Base-by-base conservation (phyloP, 805 yeast species). In the Candida easanensis region DNA sequence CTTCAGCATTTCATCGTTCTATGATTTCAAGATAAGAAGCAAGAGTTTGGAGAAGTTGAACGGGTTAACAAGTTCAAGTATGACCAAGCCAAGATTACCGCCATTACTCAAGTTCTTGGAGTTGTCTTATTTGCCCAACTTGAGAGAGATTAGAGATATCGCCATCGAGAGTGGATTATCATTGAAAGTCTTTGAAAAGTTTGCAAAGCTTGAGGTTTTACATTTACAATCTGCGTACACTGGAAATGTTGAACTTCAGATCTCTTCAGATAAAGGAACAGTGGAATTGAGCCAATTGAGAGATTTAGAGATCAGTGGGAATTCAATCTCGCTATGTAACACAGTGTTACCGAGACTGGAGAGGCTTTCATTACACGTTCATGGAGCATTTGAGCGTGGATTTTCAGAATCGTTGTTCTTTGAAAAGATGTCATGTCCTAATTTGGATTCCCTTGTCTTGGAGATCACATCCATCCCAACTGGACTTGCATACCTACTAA, bases 161-260 rank as follows among this genome's bases (percentile, higher is more conserved):
- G 53, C 60, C 1, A 50, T 57, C 15, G 58, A 56, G 28, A 49
- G 52, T 33, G 61, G 60, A 1, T 3, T 41, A 1, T 38, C 44
- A 13, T 31, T 57, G 13, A 36, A 49, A 27, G 38, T 56, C 16
- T 57, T 57, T 46, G 54, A 49, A 17, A 40, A 33, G 13, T 57
- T 49, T 23, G 16, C 25, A 6, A 33, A 43, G 11, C 36, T 57
- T 31, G 44, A 49, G 14, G 28, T 22, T 2, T 30, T 57, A 15
- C 41, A 46, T 11, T 32, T 57, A 28, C 53, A 57, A 33, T 49
- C 55, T 19, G 55, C 55, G 9, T 54, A 42, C 28, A 44, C 53
- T 8, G 57, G 52, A 2, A 46, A 46, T 26, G 25, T 36, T 16
- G 43, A 33, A 17, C 16, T 39, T 5, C 39, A 48, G 21, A 18